Evolutionary conservation across 306 rosid species (phyloP).

Genomic region (Malus orientalis): DNA sequence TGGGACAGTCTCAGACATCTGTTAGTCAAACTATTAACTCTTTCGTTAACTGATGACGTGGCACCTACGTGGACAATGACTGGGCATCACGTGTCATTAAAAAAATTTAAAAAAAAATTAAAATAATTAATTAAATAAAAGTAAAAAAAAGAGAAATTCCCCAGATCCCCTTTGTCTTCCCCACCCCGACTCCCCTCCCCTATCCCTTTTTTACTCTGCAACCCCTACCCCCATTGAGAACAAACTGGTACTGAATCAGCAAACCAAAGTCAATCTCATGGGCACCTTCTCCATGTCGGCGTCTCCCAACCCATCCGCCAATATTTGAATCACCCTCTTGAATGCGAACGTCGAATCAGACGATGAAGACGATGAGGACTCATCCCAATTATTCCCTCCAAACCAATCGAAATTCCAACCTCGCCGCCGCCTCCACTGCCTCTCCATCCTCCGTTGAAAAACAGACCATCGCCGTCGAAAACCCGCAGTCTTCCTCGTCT

Average conservation of each 20-base stretch:
- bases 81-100: too few relatives aligned
- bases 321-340: slow-evolving; percentile 56
- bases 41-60: too few relatives aligned
- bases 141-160: too few relatives aligned
- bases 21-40: rapidly evolving
- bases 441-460: slow-evolving; percentile 35
- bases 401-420: slow-evolving; percentile 71
- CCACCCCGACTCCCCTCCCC: too few relatives aligned
- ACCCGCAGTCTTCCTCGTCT: slow-evolving; percentile 25
- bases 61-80: rapidly evolving
- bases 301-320: slow-evolving; percentile 48
- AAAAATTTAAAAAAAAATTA: too few relatives aligned
- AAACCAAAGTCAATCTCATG: slow-evolving; percentile 13
- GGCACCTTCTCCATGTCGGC: slow-evolving; percentile 54
- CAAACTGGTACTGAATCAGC: too few relatives aligned
- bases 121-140: too few relatives aligned
- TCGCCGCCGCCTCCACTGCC: slow-evolving; percentile 38
- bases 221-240: too few relatives aligned
- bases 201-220: too few relatives aligned
- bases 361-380: slow-evolving; percentile 43
- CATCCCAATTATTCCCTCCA: slow-evolving; percentile 68
- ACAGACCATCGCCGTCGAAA: slow-evolving; percentile 41
- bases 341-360: slow-evolving; percentile 71
- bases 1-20: too few relatives aligned
- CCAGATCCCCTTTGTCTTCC: rapidly evolving